phyloP scores from a whole-genome alignment of 2,329 filamentous ascomycete genomes.

The Aspergillus hortae region DNA sequence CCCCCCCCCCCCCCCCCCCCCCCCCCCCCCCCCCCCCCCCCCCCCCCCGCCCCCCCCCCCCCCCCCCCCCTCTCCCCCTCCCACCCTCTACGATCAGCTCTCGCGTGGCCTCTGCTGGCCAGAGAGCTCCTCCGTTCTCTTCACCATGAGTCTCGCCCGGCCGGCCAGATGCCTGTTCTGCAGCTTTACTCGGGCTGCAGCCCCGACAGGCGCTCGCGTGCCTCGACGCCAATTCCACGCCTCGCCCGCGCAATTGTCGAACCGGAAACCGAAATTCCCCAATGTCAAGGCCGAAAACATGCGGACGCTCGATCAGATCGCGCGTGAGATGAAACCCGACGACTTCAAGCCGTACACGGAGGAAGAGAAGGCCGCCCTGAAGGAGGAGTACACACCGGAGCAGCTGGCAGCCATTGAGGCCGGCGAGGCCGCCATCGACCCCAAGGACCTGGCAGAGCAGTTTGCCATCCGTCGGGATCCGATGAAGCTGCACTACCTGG shows the following conservation, averaged over 20 bases:
- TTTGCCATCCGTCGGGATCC: constrained; percentile 69
- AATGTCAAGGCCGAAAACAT: constrained; percentile 35
- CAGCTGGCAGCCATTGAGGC: constrained; percentile 80
- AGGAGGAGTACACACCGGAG: constrained; percentile 69
- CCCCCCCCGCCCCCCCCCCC: constrained; percentile 1
- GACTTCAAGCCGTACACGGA: constrained; percentile 59
- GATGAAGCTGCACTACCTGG: constrained; percentile 70
- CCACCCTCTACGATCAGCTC: constrained; percentile 7
- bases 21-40: constrained; percentile 4
- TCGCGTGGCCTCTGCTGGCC: constrained; percentile 25
- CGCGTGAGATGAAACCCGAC: constrained; percentile 21
- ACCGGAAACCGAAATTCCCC: constrained; percentile 38
- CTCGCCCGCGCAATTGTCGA: constrained; percentile 35
- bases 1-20: constrained; percentile 2
- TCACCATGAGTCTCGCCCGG: constrained; percentile 48
- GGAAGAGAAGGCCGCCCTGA: constrained; percentile 61
- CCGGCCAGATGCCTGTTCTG: constrained; percentile 51
- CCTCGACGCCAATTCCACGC: constrained; percentile 50
- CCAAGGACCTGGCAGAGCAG: constrained; percentile 70
- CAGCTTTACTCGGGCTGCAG: constrained; percentile 40
- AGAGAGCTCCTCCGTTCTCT: constrained; percentile 19
- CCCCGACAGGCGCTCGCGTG: constrained; percentile 35
- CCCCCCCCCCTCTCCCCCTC: not conserved
- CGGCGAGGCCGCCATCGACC: constrained; percentile 71
- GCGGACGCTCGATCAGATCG: constrained; percentile 21